Evolutionary conservation across 2,329 filamentous ascomycete genomes (phyloP).

Genomic region (Monilinia aucupariae): DNA sequence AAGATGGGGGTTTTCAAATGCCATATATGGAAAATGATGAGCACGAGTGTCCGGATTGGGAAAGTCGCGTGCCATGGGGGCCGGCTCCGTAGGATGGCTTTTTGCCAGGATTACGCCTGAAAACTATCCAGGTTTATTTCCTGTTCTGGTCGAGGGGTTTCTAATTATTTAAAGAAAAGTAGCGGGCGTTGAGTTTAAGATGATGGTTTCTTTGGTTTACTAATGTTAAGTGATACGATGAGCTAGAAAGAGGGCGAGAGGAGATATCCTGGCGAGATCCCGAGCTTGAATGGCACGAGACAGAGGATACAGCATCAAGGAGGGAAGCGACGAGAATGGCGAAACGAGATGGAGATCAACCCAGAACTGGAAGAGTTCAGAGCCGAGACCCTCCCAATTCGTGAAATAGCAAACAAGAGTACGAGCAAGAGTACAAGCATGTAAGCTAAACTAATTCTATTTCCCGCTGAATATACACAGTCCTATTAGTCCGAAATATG

Average conservation of each 20-base stretch:
- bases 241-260: background rate
- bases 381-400: background rate
- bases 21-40: conserved; percentile 8
- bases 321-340: background rate
- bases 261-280: background rate
- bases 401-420: too few species aligned
- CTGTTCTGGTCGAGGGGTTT: background rate
- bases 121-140: background rate
- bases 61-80: background rate
- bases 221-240: too few species aligned
- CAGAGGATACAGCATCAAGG: too few species aligned
- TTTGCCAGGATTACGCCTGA: background rate
- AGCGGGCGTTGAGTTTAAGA: too few species aligned
- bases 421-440: too few species aligned
- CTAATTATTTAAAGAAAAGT: background rate
- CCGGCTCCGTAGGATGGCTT: background rate
- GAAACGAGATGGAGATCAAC: background rate
- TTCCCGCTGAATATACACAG: too few species aligned
- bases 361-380: background rate
- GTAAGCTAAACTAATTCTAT: too few species aligned
- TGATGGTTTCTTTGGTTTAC: too few species aligned
- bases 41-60: background rate
- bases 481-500: too few species aligned
- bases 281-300: background rate
- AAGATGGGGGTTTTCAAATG: background rate